These are phyloP conservation scores for Ophiostoma angusticollis DNA, from an alignment of 2,329 filamentous ascomycete species.

Conservation along the genomic window DNA sequence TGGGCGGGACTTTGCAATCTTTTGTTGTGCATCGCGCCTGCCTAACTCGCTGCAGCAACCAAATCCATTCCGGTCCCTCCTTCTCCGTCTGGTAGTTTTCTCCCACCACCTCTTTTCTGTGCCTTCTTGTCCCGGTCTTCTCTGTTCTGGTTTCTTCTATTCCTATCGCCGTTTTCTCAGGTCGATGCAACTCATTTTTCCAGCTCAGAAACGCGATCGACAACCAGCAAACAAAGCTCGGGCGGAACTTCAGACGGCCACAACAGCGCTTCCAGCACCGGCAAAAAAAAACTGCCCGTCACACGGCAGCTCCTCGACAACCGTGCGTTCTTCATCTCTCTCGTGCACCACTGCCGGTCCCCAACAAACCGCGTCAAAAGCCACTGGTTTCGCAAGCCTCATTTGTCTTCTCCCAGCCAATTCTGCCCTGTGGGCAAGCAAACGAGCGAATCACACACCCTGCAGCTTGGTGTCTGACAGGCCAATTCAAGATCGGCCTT, in stretches of 20 bases:
- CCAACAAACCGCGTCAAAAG: too few relatives aligned
- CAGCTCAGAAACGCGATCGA: slow-evolving; percentile 5
- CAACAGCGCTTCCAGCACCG: neutral
- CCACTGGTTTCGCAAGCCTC: neutral
- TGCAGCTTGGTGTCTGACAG: slow-evolving; percentile 2
- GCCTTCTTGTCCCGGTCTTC: neutral
- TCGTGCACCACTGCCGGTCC: neutral
- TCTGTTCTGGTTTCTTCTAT: slow-evolving; percentile 1
- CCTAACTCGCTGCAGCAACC: slow-evolving; percentile 7
- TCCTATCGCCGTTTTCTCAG: neutral
- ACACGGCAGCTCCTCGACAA: too few relatives aligned
- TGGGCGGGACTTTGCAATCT: slow-evolving; percentile 7
- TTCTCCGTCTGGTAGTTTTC: slow-evolving; percentile 1
- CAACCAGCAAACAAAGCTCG: neutral
- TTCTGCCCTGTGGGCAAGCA: too few relatives aligned
- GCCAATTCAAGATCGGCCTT: slow-evolving; percentile 8
- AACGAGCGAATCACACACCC: slow-evolving; percentile 5
- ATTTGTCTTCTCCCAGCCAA: neutral
- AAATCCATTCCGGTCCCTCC: neutral
- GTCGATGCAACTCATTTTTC: neutral
- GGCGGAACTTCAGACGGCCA: neutral
- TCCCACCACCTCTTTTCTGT: neutral
- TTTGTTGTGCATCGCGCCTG: slow-evolving; percentile 9
- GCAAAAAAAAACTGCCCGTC: neutral
- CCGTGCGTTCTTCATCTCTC: too few relatives aligned